phyloP scores from a whole-genome alignment of 345 rosid genomes.

The Cardiospermum halicacabum region DNA sequence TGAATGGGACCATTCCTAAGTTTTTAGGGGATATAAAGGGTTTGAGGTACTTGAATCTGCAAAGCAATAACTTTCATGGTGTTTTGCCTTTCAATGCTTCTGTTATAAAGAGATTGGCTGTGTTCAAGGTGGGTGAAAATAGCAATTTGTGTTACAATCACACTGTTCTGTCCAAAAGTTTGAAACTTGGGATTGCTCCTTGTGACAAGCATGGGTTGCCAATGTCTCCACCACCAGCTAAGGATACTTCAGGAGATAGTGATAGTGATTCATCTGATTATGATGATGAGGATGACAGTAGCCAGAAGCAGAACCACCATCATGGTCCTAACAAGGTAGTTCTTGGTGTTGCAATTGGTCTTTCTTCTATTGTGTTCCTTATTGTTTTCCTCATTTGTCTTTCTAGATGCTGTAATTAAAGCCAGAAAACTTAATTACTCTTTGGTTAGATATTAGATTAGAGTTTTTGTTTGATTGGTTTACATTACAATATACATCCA shows the following conservation, averaged over 20 bases:
- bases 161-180: constrained; percentile 52
- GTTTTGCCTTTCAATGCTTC: constrained; percentile 78
- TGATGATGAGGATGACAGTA: constrained; percentile 29
- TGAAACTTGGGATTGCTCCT: constrained; percentile 78
- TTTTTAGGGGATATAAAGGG: constrained; percentile 64
- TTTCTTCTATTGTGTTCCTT: constrained; percentile 79
- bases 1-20: constrained; percentile 81
- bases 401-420: constrained; percentile 71
- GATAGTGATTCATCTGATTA: constrained; percentile 54
- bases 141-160: constrained; percentile 77
- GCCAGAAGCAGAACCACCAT: constrained; percentile 38
- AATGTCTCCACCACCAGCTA: constrained; percentile 72
- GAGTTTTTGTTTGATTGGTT: constrained; percentile 27
- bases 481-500: constrained; percentile 20
- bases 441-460: constrained; percentile 18
- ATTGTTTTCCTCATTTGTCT: constrained; percentile 75
- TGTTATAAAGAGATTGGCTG: constrained; percentile 51
- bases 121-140: constrained; percentile 77
- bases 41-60: constrained; percentile 68
- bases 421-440: not conserved
- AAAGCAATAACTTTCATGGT: constrained; percentile 66
- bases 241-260: constrained; percentile 33
- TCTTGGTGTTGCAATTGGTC: constrained; percentile 82
- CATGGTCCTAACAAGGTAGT: constrained; percentile 87
- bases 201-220: constrained; percentile 95